Base-by-base conservation (phyloP, 169 alveolate genomes). In the Haemoproteus tartakovskyi region DNA sequence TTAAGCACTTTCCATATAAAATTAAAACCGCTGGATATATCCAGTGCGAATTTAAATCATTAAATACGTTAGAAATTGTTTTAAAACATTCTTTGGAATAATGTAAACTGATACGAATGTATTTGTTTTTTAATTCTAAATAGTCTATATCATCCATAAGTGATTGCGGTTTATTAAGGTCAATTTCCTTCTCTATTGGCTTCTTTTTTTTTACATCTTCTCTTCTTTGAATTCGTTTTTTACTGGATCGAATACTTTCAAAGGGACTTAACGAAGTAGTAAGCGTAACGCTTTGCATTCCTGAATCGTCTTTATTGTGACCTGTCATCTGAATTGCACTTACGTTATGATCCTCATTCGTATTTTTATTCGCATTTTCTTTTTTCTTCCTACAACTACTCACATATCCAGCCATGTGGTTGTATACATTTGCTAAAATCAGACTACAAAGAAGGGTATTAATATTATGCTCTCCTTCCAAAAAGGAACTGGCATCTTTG, bases 401-500 rank as follows among this genome's bases (percentile, higher is more conserved):
- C n/a, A n/a, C n/a, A n/a, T n/a, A n/a, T n/a, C n/a, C n/a, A n/a
- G n/a, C n/a, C n/a, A n/a, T n/a, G n/a, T n/a, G n/a, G n/a, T n/a
- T n/a, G n/a, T n/a, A n/a, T n/a, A n/a, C n/a, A n/a, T n/a, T n/a
- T n/a, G 70, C 57, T 41, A 67, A 27, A 18, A 67, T 36, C 3
- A 67, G 30, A 36, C 56, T 67, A 21, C 60, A 67, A 18, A 52
- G 18, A 4, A 67, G 16, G 12, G 74, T 52, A 14, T 14, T 56
- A 19, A 67, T 22, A 40, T 47, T 67, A 59, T 54, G 18, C 8
- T 67, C 51, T 0, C 82, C 82, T 30, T 67, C 82, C 14, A 41
- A 67, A 52, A 12, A 52, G 51, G 40, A 43, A 26, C 63, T 67
- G 24, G 56, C 51, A 26, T 41, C 16, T 22, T 29, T 14, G 24